phyloP scores from a whole-genome alignment of 2,329 filamentous ascomycete genomes.

The Aspergillus viridinutans region DNA sequence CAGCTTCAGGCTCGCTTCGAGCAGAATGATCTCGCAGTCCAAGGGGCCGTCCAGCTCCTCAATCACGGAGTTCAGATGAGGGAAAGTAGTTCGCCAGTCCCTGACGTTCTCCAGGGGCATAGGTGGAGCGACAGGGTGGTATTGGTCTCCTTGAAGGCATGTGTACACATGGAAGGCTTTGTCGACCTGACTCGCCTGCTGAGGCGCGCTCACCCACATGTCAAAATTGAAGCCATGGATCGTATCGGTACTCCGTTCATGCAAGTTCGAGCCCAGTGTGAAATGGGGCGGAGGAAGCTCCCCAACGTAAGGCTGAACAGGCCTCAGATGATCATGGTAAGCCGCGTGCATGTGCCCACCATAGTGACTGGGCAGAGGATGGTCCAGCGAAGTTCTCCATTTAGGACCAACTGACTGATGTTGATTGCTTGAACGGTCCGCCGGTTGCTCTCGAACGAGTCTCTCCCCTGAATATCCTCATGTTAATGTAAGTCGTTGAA shows the following conservation, averaged over 20 bases:
- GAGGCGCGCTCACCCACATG: slow-evolving; percentile 43
- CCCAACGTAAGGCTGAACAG: slow-evolving; percentile 29
- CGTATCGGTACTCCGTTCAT: slow-evolving; percentile 24
- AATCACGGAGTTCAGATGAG: slow-evolving; percentile 34
- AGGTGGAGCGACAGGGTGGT: slow-evolving; percentile 30
- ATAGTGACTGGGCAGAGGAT: slow-evolving; percentile 29
- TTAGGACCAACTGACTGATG: slow-evolving; percentile 28
- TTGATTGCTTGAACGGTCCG: slow-evolving; percentile 31
- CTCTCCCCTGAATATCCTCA: slow-evolving; percentile 29
- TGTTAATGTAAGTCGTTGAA: not conserved
- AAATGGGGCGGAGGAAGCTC: slow-evolving; percentile 33
- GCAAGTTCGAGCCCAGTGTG: slow-evolving; percentile 31
- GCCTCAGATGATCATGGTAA: slow-evolving; percentile 30
- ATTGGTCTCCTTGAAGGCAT: slow-evolving; percentile 37
- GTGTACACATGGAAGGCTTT: slow-evolving; percentile 44
- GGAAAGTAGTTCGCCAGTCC: slow-evolving; percentile 41
- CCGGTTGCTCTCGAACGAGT: slow-evolving; percentile 34
- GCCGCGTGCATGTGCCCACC: slow-evolving; percentile 20
- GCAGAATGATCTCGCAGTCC: slow-evolving; percentile 41
- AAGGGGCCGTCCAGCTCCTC: slow-evolving; percentile 30
- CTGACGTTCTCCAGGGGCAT: slow-evolving; percentile 37
- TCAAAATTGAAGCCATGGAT: slow-evolving; percentile 40
- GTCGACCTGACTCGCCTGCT: slow-evolving; percentile 33
- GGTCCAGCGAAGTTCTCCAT: slow-evolving; percentile 31
- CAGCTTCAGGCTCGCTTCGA: slow-evolving; percentile 41